These are phyloP conservation scores for Calonectria hawksworthii DNA, from an alignment of 2,329 filamentous ascomycete species.

Conservation along the genomic window DNA sequence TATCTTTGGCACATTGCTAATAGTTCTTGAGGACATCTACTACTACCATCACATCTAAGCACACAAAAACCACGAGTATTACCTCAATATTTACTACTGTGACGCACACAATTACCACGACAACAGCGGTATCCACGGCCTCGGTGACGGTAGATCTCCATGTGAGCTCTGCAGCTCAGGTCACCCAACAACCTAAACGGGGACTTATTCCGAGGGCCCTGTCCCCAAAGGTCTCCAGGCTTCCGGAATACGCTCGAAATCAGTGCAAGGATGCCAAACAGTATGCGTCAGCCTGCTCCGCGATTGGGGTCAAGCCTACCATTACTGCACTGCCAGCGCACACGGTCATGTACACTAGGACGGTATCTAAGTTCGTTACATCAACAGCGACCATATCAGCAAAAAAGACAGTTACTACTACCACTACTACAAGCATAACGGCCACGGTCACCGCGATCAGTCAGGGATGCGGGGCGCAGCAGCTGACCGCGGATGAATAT, in stretches of 20 bases:
- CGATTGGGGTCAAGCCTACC: not conserved
- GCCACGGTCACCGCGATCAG: not conserved
- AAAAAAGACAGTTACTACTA: not conserved
- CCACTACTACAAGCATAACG: not conserved
- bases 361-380: not conserved
- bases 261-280: not conserved
- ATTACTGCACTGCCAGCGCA: not conserved
- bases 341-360: not conserved
- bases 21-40: not conserved
- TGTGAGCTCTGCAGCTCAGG: not conserved
- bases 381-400: not conserved
- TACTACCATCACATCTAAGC: not conserved
- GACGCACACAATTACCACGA: not conserved
- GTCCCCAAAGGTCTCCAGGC: not conserved
- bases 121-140: not conserved
- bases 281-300: not conserved
- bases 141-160: not conserved
- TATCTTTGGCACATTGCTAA: not conserved
- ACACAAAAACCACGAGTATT: not conserved
- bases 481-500: not conserved
- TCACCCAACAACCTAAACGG: not conserved
- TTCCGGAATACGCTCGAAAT: not conserved
- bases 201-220: not conserved
- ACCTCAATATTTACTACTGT: not conserved
- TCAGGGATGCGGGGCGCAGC: no score